A percentile compares a stretch with the other conserved stretches of the same genome.
Conservation (phyloP, 306 rosid species). For the Vigna nakashimae region DNA sequence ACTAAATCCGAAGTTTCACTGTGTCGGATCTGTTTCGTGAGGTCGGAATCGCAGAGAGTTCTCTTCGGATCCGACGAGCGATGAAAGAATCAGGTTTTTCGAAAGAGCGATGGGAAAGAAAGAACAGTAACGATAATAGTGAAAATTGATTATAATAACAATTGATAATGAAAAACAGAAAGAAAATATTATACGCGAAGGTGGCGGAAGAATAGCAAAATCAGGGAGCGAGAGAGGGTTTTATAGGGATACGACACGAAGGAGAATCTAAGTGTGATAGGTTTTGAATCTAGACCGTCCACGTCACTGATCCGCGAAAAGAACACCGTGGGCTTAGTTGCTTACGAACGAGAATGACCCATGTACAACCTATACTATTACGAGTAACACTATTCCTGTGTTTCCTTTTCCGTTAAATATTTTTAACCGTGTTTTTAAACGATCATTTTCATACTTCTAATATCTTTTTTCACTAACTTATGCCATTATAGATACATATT, state of each 20-base stretch:
- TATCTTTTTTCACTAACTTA: background rate
- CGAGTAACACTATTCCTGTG: background rate
- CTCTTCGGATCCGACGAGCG: slow-evolving; percentile 37
- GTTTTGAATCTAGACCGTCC: slow-evolving; percentile 71
- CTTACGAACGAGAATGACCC: slow-evolving; percentile 41
- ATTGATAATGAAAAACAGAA: background rate
- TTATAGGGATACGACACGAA: slow-evolving; percentile 39
- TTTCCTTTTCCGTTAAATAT: background rate
- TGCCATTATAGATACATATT: background rate
- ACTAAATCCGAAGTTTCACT: background rate
- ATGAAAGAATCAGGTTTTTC: slow-evolving; percentile 7
- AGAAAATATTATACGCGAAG: background rate
- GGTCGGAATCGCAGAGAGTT: slow-evolving; percentile 19
- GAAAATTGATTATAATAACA: background rate
- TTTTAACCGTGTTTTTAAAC: background rate
- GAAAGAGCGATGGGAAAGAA: background rate
- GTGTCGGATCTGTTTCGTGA: slow-evolving; percentile 29
- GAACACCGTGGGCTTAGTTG: slow-evolving; percentile 31
- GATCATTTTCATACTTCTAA: background rate
- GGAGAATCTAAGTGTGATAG: slow-evolving; percentile 29
- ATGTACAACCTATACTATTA: background rate
- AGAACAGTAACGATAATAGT: background rate
- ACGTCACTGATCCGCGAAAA: slow-evolving; percentile 68
- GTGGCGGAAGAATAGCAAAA: background rate
- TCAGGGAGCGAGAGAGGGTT: background rate